phyloP scores from a whole-genome alignment of 345 rosid genomes.

The Capsella bursapastoris region DNA sequence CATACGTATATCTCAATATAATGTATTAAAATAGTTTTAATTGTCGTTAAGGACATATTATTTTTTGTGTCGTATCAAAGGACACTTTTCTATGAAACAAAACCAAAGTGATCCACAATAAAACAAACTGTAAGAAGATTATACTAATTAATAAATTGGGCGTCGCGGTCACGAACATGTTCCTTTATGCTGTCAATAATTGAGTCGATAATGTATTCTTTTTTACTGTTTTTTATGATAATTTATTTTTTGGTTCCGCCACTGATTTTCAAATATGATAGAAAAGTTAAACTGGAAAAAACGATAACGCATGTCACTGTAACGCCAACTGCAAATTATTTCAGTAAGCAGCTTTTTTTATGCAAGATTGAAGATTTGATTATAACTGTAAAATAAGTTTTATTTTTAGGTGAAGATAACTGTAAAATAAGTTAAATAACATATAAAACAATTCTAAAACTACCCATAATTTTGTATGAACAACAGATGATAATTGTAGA shows the following conservation, averaged over 20 bases:
- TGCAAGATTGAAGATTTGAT: neutral
- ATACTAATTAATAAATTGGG: neutral
- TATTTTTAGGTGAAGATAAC: neutral
- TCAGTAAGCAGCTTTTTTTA: neutral
- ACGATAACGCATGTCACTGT: constrained; percentile 3
- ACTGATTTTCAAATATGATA: neutral
- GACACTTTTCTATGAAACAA: neutral
- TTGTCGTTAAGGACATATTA: neutral
- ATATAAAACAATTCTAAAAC: neutral
- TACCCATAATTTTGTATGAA: neutral
- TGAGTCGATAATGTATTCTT: constrained; percentile 21
- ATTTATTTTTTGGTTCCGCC: too few relatives aligned
- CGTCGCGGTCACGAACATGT: constrained; percentile 36
- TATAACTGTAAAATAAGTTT: constrained; percentile 1
- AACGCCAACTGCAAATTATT: constrained; percentile 16
- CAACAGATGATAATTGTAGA: neutral
- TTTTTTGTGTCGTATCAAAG: neutral
- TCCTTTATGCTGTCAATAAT: constrained; percentile 39
- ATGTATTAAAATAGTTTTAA: neutral
- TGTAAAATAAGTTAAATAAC: neutral
- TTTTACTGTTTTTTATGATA: neutral
- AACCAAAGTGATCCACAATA: neutral
- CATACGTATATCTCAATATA: too few relatives aligned
- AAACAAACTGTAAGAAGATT: constrained; percentile 10
- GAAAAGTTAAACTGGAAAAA: neutral